These are phyloP conservation scores for Phylloporus rhodoxanthus DNA, from an alignment of 768 basidiomycete genomes.

Conservation along the genomic window DNA sequence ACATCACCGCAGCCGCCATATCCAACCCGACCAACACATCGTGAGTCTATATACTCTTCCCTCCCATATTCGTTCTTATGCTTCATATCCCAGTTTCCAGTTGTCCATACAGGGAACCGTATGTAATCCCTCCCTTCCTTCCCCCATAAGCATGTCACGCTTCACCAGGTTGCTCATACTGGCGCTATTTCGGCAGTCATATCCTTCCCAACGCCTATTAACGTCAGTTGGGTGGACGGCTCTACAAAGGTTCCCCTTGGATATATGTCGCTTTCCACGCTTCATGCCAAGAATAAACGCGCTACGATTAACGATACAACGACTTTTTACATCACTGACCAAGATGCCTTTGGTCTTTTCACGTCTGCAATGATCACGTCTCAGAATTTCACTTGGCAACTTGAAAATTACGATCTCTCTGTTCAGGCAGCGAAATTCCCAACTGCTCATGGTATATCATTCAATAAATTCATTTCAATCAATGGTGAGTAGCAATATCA, in stretches of 20 bases:
- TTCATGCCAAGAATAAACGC: slow-evolving; percentile 49
- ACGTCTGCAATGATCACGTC: slow-evolving; percentile 59
- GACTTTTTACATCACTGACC: slow-evolving; percentile 50
- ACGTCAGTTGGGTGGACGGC: slow-evolving; percentile 53
- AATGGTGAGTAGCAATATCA: slow-evolving; percentile 38
- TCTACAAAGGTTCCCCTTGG: slow-evolving; percentile 49
- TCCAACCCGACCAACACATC: slow-evolving; percentile 49
- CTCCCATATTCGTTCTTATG: slow-evolving; percentile 1
- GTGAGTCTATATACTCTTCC: slow-evolving; percentile 33
- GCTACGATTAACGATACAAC: slow-evolving; percentile 59
- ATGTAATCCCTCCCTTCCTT: slow-evolving; percentile 14
- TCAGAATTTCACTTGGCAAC: slow-evolving; percentile 61
- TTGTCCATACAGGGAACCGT: slow-evolving; percentile 51
- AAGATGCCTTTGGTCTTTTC: slow-evolving; percentile 56
- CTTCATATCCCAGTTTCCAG: slow-evolving; percentile 39
- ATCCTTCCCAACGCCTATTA: slow-evolving; percentile 50
- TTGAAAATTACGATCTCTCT: slow-evolving; percentile 49
- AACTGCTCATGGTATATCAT: slow-evolving; percentile 56
- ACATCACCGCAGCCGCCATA: slow-evolving; percentile 49
- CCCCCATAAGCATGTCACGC: neutral
- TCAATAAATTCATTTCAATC: slow-evolving; percentile 54
- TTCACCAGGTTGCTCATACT: slow-evolving; percentile 53
- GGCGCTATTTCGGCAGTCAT: slow-evolving; percentile 62
- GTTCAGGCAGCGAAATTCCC: slow-evolving; percentile 68
- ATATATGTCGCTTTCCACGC: slow-evolving; percentile 40